These are phyloP conservation scores for Salvia miltiorrhiza DNA, from an alignment of 257 asterid species.

Conservation along the genomic window DNA sequence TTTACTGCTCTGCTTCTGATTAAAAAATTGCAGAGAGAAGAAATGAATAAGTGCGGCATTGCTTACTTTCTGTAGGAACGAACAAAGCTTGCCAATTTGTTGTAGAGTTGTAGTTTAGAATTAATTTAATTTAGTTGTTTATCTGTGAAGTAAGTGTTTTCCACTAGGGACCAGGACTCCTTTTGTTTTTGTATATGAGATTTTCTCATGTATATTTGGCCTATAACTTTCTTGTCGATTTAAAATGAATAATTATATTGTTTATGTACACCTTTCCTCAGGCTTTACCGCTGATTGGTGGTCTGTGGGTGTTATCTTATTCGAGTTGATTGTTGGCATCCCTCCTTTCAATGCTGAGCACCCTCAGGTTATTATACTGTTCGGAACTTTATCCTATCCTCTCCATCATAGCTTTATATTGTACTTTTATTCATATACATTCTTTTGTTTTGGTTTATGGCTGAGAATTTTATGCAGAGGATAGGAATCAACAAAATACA, in stretches of 20 bases:
- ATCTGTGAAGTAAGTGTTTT: not conserved
- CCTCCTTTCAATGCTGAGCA: constrained; percentile 99
- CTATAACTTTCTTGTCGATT: not conserved
- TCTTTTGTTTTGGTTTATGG: not conserved
- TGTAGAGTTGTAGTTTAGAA: not conserved
- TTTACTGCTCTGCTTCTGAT: not conserved
- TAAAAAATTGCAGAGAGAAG: not conserved
- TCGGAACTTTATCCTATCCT: constrained; percentile 9
- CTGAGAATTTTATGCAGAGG: not conserved
- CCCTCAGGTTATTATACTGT: constrained; percentile 71
- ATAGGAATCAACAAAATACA: not conserved
- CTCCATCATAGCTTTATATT: not conserved
- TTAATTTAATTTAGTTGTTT: constrained; percentile 2
- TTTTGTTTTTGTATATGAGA: constrained; percentile 3
- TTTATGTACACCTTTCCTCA: constrained; percentile 32
- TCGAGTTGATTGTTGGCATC: constrained; percentile 95
- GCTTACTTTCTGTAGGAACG: not conserved
- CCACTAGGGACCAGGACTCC: not conserved
- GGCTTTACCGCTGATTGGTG: constrained; percentile 99
- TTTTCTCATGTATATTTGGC: not conserved
- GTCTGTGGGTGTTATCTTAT: constrained; percentile 97
- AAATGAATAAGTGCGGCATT: not conserved
- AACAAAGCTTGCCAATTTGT: not conserved
- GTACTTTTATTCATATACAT: not conserved
- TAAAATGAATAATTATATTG: constrained; percentile 11